Evolutionary conservation across 768 basidiomycete genomes (phyloP), one percentile per base, ranked within the genome.

Genomic region (Lactifluus volemus): DNA sequence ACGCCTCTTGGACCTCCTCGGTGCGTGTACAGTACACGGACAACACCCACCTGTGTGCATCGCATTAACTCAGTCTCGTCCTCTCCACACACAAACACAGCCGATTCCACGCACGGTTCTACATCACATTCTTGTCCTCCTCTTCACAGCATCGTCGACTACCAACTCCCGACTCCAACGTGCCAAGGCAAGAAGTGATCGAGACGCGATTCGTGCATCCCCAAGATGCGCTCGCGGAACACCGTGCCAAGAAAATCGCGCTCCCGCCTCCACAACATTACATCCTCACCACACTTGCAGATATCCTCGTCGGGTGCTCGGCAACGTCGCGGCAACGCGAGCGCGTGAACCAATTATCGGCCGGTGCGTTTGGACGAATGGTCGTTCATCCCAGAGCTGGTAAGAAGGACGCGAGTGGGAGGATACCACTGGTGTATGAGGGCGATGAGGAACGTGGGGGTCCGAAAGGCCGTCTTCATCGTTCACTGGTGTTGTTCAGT

Each of bases 191-290:
- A 65, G 88, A 89, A 72, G 84, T 89, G 59, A 76, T 87, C 53
- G 78, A 81, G 42, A 81, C 85, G 3, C 81, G 81, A n/a, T 89
- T 88, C 69, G 59, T 86, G 34, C 82, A 79, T 64, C 85, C 85
- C 0, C 68, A 64, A 7, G 73, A 72, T 15, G 84, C 81, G 19
- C 72, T 89, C 52, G 70, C 73, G 2, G 83, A 83, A 68, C 83
- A 80, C 68, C 70, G 68, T 19, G 73, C 73, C 34, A 74, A 78
- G 21, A 75, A 77, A 59, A 82, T 88, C 60, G 75, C 75, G 4
- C 75, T 88, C 49, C 84, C 88, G 83, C 86, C 87, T 17, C 88
- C 88, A 12, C 88, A 89, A 68, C 85, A 78, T 68, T 89, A 89
- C 69, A 78, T 89, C 54, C 71, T 89, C 30, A 73, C 77, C 10